Conservation (phyloP, 208 protist species). For the Zelonia costaricensis region DNA sequence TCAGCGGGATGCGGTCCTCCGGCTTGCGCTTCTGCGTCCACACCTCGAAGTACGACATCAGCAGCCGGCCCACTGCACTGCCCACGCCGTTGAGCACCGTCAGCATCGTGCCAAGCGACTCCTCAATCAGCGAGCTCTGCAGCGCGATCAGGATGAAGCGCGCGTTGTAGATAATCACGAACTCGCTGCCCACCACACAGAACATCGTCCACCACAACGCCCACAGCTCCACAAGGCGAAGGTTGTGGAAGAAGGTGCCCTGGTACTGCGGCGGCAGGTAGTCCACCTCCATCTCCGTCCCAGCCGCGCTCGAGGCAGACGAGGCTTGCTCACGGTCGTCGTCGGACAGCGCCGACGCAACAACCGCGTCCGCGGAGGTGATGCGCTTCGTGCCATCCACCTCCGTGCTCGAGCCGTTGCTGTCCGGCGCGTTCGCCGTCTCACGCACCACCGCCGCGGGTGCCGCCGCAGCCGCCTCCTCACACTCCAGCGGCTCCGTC, state of each 20-base stretch:
- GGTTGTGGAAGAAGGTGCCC: slow-evolving; percentile 45
- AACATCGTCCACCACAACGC: slow-evolving; percentile 54
- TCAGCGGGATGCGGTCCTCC: slow-evolving; percentile 67
- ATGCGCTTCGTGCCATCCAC: slow-evolving; percentile 14
- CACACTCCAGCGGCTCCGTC: not conserved
- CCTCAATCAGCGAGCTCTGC: slow-evolving; percentile 25
- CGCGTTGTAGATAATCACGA: slow-evolving; percentile 64
- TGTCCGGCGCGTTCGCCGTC: slow-evolving; percentile 2
- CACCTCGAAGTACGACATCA: slow-evolving; percentile 58
- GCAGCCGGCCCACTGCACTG: slow-evolving; percentile 59
- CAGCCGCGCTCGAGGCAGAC: no score
- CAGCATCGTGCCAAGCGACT: slow-evolving; percentile 46
- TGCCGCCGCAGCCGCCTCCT: slow-evolving; percentile 24
- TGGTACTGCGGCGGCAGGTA: slow-evolving; percentile 69
- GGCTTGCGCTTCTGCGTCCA: slow-evolving; percentile 50
- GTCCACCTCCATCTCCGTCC: slow-evolving; percentile 39
- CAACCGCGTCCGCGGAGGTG: slow-evolving; percentile 11
- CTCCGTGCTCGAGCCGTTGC: no score
- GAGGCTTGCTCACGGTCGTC: not conserved
- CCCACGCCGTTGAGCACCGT: slow-evolving; percentile 68
- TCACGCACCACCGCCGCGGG: no score
- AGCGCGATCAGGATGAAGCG: slow-evolving; percentile 51
- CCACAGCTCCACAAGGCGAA: slow-evolving; percentile 47
- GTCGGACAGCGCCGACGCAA: slow-evolving; percentile 21
- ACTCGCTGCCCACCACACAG: slow-evolving; percentile 34